Conservation (phyloP, 345 rosid species). For the Gossypioides kirkii region DNA sequence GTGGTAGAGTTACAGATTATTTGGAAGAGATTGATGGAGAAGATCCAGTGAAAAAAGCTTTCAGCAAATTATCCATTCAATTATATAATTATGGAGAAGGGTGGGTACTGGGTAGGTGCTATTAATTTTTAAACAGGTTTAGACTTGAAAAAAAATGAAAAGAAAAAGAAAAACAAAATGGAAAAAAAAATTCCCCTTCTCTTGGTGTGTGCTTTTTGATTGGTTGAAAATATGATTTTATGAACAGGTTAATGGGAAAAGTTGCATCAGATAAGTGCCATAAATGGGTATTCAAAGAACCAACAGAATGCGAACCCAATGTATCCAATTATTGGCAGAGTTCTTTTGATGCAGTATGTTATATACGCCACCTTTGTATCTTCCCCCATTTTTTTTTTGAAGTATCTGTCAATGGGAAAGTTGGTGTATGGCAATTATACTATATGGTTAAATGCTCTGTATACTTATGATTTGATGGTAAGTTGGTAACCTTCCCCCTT, state of each 20-base stretch:
- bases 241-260: constrained; percentile 92
- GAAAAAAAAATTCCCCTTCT: not conserved
- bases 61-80: constrained; percentile 99
- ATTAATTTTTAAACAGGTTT: not conserved
- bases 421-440: not conserved
- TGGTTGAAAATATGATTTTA: not conserved
- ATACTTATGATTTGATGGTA: not conserved
- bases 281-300: constrained; percentile 99
- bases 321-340: constrained; percentile 98
- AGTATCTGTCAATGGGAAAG: not conserved
- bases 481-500: constrained; percentile 20
- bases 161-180: too few species aligned
- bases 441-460: constrained; percentile 19
- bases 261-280: constrained; percentile 99
- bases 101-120: constrained; percentile 99
- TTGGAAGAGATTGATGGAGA: constrained; percentile 80
- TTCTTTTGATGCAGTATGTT: constrained; percentile 96
- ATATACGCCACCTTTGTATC: too few species aligned
- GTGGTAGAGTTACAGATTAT: constrained; percentile 74
- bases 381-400: too few species aligned
- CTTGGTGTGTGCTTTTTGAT: not conserved
- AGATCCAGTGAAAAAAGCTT: constrained; percentile 92
- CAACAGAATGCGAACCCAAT: constrained; percentile 85
- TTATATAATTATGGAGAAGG: constrained; percentile 99
- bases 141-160: not conserved